Conservation (phyloP, 129 eudicot genomes). For the Artemisia tridentata region DNA sequence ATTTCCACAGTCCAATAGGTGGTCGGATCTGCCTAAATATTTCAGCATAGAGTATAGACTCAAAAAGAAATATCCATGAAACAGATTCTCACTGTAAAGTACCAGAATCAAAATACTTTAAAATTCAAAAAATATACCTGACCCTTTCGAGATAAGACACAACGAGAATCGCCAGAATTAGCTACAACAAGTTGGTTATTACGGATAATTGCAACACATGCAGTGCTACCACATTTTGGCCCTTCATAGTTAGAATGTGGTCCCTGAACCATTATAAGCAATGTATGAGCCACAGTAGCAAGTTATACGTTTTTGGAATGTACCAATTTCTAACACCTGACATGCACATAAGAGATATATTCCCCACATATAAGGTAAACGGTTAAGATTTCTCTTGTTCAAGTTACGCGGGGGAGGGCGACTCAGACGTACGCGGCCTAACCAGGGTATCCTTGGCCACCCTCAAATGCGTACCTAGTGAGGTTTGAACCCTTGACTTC, state of each 20-base stretch:
- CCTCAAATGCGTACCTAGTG: too few relatives aligned
- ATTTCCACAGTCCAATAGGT: not conserved
- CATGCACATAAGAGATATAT: not conserved
- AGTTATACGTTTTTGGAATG: slow-evolving; percentile 10
- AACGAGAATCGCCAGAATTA: slow-evolving; percentile 97
- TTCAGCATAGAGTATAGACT: not conserved
- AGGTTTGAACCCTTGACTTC: too few relatives aligned
- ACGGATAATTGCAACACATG: slow-evolving; percentile 78
- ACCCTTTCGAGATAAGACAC: slow-evolving; percentile 82
- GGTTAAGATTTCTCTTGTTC: too few relatives aligned
- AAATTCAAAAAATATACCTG: slow-evolving; percentile 44
- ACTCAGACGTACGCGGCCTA: too few relatives aligned
- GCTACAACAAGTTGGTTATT: slow-evolving; percentile 68
- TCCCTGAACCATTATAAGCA: slow-evolving; percentile 39
- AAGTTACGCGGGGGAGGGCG: too few relatives aligned
- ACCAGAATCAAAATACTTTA: slow-evolving; percentile 3
- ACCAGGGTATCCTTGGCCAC: too few relatives aligned
- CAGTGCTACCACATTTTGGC: slow-evolving; percentile 86
- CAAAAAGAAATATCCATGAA: not conserved
- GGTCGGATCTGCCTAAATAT: not conserved
- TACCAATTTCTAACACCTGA: not conserved
- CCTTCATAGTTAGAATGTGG: slow-evolving; percentile 58
- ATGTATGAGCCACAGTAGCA: slow-evolving; percentile 17
- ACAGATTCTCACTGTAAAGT: not conserved
- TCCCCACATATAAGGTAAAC: not conserved